phyloP scores from a whole-genome alignment of 768 basidiomycete species.

The Pleurotus tuoliensis region DNA sequence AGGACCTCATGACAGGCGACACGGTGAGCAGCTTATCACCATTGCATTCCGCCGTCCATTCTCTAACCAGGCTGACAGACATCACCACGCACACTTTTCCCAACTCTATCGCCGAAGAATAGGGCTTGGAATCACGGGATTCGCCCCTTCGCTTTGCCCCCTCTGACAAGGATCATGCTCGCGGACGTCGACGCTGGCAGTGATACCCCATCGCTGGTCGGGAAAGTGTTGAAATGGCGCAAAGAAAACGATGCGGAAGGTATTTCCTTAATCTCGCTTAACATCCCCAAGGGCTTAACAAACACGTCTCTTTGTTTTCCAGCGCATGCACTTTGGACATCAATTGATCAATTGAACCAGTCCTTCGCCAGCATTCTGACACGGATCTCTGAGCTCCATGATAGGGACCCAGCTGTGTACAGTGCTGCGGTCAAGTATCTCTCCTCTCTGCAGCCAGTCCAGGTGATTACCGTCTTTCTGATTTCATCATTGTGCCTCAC shows the following conservation, averaged over 20 bases:
- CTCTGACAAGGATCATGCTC: constrained; percentile 76
- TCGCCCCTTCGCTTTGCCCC: constrained; percentile 77
- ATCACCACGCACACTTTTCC: constrained; percentile 33
- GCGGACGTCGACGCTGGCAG: constrained; percentile 97
- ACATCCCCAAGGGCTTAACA: constrained; percentile 1
- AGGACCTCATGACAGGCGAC: constrained; percentile 58
- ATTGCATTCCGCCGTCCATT: not conserved
- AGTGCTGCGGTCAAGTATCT: constrained; percentile 57
- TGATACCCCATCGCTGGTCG: constrained; percentile 91
- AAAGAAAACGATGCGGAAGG: constrained; percentile 58
- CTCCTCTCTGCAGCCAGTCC: constrained; percentile 52
- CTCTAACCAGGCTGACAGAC: constrained; percentile 10
- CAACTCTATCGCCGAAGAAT: constrained; percentile 62
- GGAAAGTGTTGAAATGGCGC: constrained; percentile 89
- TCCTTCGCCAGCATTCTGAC: constrained; percentile 50
- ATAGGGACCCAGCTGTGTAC: constrained; percentile 46
- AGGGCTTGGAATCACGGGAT: constrained; percentile 70
- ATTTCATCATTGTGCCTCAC: constrained; percentile 5
- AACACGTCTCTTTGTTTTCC: not conserved
- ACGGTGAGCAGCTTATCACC: constrained; percentile 28
- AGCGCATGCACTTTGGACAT: constrained; percentile 67
- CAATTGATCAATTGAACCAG: constrained; percentile 60
- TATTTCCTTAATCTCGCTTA: not conserved
- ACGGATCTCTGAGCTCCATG: constrained; percentile 46
- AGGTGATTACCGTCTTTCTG: constrained; percentile 32